A percentile compares a stretch with the other conserved stretches of the same genome.
phyloP scores from a whole-genome alignment of 768 basidiomycete species.

The Pulveroboletus sp. region DNA sequence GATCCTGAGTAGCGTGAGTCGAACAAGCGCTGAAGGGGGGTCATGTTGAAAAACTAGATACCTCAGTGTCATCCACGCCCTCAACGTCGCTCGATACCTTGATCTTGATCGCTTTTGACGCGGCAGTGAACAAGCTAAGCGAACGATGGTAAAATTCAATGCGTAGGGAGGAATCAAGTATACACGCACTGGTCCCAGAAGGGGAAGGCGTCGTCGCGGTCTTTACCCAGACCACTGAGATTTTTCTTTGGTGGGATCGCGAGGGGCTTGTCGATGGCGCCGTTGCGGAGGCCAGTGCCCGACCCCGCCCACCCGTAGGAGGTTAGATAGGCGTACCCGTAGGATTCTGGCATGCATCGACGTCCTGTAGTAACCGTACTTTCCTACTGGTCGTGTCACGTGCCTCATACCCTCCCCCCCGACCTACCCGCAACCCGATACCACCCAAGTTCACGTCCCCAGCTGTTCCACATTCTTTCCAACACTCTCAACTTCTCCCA shows the following conservation, averaged over 20 bases:
- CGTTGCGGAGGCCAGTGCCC: constrained; percentile 79
- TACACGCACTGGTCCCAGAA: constrained; percentile 97
- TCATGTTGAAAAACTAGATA: not conserved
- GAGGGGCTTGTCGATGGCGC: constrained; percentile 72
- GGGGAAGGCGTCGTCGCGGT: constrained; percentile 91
- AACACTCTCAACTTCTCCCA: constrained; percentile 74
- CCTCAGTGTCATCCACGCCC: constrained; percentile 30
- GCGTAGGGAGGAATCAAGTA: not conserved
- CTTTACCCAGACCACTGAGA: constrained; percentile 83
- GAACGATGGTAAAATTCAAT: not conserved
- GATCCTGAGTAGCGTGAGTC: constrained; percentile 6
- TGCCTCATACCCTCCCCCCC: not conserved
- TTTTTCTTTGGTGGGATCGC: constrained; percentile 80
- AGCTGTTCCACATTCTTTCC: constrained; percentile 85
- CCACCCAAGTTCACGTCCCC: constrained; percentile 72
- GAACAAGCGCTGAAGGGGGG: not conserved
- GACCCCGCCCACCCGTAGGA: constrained; percentile 87
- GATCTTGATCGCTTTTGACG: constrained; percentile 78
- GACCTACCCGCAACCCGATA: constrained; percentile 22
- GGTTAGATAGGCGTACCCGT: constrained; percentile 62
- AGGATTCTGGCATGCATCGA: constrained; percentile 15
- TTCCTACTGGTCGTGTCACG: constrained; percentile 3
- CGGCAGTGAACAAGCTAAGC: constrained; percentile 62
- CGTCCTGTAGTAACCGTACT: not conserved
- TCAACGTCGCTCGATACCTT: constrained; percentile 53